A percentile compares a stretch with the other conserved stretches of the same genome.
These are phyloP conservation scores for Cladobotryum protrusum DNA, from an alignment of 2,329 filamentous ascomycete species.

Conservation along the genomic window DNA sequence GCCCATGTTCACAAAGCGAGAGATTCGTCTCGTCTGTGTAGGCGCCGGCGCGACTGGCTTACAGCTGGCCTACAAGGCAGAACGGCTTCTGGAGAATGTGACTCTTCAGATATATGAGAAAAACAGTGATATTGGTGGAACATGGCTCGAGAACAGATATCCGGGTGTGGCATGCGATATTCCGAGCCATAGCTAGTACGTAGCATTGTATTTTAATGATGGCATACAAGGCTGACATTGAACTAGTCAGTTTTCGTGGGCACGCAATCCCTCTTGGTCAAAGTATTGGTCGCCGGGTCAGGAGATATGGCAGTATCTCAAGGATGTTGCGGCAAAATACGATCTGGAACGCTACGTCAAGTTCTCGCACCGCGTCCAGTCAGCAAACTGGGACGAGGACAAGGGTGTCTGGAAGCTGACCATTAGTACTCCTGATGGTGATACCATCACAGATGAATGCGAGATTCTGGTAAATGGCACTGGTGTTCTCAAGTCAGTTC, in stretches of 20 bases:
- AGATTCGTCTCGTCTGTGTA: slow-evolving; percentile 3
- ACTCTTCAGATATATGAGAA: slow-evolving; percentile 48
- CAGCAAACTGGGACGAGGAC: slow-evolving; percentile 39
- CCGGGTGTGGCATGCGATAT: slow-evolving; percentile 51
- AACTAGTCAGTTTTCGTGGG: slow-evolving; percentile 49
- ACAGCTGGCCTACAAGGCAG: slow-evolving; percentile 4
- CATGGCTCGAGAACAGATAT: slow-evolving; percentile 53
- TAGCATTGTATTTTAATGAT: neutral
- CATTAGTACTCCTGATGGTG: slow-evolving; percentile 24
- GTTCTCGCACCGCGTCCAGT: slow-evolving; percentile 35
- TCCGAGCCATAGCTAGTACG: slow-evolving; percentile 50
- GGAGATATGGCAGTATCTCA: slow-evolving; percentile 51
- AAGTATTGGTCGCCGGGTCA: slow-evolving; percentile 47
- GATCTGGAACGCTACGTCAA: slow-evolving; percentile 39
- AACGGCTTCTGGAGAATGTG: slow-evolving; percentile 14
- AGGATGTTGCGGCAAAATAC: slow-evolving; percentile 39
- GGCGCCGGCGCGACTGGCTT: slow-evolving; percentile 7
- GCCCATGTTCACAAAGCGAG: slow-evolving; percentile 4
- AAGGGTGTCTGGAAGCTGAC: slow-evolving; percentile 37
- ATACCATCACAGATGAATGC: neutral
- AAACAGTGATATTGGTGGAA: slow-evolving; percentile 47
- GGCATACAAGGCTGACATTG: neutral
- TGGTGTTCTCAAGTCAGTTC: slow-evolving; percentile 41
- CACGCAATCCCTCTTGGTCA: slow-evolving; percentile 52
- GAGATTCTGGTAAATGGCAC: slow-evolving; percentile 40